phyloP scores from a whole-genome alignment of 352 stramenopile species.

The Phytophthora aleatoria region DNA sequence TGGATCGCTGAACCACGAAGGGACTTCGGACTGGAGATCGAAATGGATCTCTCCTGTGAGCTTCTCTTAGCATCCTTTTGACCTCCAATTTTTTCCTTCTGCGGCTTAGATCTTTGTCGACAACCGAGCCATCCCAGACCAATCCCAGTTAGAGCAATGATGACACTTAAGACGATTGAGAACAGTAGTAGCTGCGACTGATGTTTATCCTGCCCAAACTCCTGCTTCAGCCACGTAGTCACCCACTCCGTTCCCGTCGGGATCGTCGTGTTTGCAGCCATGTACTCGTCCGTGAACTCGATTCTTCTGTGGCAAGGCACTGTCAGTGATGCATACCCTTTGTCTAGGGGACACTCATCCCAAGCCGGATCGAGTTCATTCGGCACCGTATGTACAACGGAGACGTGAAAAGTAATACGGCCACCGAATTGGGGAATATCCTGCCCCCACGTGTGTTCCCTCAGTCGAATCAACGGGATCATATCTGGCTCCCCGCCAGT shows the following conservation, averaged over 20 bases:
- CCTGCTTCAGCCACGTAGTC: slow-evolving; percentile 22
- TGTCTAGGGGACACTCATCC: slow-evolving; percentile 9
- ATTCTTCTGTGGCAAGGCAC: slow-evolving; percentile 19
- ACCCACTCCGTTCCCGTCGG: slow-evolving; percentile 18
- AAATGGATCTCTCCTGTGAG: background rate
- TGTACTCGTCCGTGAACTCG: slow-evolving; percentile 4
- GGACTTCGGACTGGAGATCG: background rate
- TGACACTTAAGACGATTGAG: slow-evolving; percentile 7
- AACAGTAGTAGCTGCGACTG: slow-evolving; percentile 4
- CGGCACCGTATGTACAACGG: slow-evolving; percentile 25
- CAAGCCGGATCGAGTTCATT: slow-evolving; percentile 12
- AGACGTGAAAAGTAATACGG: slow-evolving; percentile 21
- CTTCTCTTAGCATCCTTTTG: background rate
- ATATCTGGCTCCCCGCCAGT: slow-evolving; percentile 23
- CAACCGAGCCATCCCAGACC: slow-evolving; percentile 12
- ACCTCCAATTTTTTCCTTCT: background rate
- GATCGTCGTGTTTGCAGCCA: slow-evolving; percentile 14
- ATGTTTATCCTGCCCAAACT: slow-evolving; percentile 11
- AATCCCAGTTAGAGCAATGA: background rate
- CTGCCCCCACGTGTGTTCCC: slow-evolving; percentile 27
- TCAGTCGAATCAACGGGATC: slow-evolving; percentile 18
- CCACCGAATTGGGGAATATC: slow-evolving; percentile 3
- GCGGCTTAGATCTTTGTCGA: background rate
- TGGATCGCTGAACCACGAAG: slow-evolving; percentile 1
- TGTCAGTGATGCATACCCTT: slow-evolving; percentile 18